Percentiles rank a stretch among this genome's conserved stretches.
Conservation (phyloP, 129 eudicot genomes). For the Glebionis coronaria region DNA sequence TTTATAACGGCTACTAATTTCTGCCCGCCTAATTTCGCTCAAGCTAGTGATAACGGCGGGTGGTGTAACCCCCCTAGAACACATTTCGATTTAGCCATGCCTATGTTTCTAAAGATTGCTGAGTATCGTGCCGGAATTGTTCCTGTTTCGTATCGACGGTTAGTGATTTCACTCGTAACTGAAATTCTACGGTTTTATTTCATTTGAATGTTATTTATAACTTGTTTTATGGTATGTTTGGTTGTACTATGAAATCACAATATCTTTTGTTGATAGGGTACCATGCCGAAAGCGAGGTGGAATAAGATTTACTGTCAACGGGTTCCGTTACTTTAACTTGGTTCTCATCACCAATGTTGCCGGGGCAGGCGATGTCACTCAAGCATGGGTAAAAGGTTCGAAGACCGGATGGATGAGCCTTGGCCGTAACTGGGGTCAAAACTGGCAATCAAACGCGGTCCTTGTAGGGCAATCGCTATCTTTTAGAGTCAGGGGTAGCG, state of each 20-base stretch:
- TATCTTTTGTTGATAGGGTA: conserved; percentile 34
- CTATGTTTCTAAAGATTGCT: conserved; percentile 61
- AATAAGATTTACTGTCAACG: conserved; percentile 62
- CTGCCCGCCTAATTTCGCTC: conserved; percentile 64
- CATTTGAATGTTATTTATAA: no score
- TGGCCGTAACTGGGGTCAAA: conserved; percentile 81
- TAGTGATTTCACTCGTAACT: not conserved
- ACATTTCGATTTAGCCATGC: conserved; percentile 68
- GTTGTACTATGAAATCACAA: not conserved
- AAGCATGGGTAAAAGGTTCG: conserved; percentile 64
- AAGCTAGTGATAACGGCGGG: conserved; percentile 56
- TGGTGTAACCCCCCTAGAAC: conserved; percentile 74
- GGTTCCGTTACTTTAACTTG: conserved; percentile 73
- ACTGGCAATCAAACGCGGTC: conserved; percentile 63
- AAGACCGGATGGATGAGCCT: conserved; percentile 60
- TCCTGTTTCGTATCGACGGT: conserved; percentile 68
- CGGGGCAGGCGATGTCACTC: conserved; percentile 69
- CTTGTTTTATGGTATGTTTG: no score
- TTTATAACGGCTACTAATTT: conserved; percentile 63
- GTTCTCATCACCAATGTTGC: conserved; percentile 69
- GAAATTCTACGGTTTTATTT: no score
- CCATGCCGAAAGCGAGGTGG: conserved; percentile 73
- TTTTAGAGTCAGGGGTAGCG: conserved; percentile 61
- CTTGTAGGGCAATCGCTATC: conserved; percentile 70
- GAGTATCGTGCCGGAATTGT: conserved; percentile 65